Evolutionary conservation across 352 stramenopile species (phyloP).

Genomic region (Phytophthora constricta): DNA sequence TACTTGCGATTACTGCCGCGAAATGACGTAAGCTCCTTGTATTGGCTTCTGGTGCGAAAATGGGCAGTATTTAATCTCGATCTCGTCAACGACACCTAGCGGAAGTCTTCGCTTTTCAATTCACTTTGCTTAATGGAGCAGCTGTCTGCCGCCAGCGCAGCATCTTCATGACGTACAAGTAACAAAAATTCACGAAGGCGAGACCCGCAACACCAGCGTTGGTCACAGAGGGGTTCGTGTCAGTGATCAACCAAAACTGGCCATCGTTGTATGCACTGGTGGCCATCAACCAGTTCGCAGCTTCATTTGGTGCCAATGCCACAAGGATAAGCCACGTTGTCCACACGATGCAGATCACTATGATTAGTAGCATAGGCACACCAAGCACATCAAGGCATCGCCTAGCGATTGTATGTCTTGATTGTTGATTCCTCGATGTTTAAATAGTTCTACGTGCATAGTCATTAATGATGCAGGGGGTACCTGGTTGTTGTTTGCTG

Average conservation of each 20-base stretch:
- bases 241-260: constrained; percentile 31
- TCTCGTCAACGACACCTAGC: not conserved
- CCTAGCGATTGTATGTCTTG: constrained; percentile 9
- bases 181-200: constrained; percentile 13
- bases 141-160: constrained; percentile 7
- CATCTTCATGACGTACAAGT: constrained; percentile 28
- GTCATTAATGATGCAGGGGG: not conserved
- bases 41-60: constrained; percentile 1
- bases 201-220: constrained; percentile 12
- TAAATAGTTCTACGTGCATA: not conserved
- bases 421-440: not conserved
- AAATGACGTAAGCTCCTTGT: constrained; percentile 21
- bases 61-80: constrained; percentile 11
- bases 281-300: constrained; percentile 34
- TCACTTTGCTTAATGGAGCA: not conserved
- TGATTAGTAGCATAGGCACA: constrained; percentile 15
- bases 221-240: constrained; percentile 18
- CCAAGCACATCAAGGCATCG: constrained; percentile 20
- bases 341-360: constrained; percentile 27
- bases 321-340: constrained; percentile 29
- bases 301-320: constrained; percentile 20
- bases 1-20: constrained; percentile 21
- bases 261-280: constrained; percentile 29
- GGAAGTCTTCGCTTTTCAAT: not conserved
- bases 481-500: constrained; percentile 13